phyloP scores from a whole-genome alignment of 176 grass and related monocot genomes.

The Alloteropsis semialata region DNA sequence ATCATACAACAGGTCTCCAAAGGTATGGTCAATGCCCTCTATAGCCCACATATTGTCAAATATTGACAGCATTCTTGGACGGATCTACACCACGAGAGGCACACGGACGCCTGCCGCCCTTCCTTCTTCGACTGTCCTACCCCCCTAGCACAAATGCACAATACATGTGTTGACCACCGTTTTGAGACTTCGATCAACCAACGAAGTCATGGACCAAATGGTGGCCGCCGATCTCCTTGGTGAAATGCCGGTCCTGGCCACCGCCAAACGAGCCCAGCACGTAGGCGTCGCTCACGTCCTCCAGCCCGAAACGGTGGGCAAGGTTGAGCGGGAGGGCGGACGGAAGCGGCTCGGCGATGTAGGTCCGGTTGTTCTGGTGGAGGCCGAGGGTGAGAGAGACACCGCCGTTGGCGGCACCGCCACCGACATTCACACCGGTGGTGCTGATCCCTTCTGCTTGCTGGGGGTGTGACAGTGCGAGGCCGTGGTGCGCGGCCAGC shows the following conservation, averaged over 20 bases:
- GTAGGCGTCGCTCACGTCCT: constrained; percentile 79
- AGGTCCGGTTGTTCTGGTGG: constrained; percentile 72
- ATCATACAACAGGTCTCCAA: constrained; percentile 20
- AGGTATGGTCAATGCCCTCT: constrained; percentile 39
- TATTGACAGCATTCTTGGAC: constrained; percentile 35
- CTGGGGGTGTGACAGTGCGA: constrained; percentile 17
- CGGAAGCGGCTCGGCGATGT: constrained; percentile 68
- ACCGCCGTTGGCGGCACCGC: constrained; percentile 8
- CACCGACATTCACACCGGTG: background rate
- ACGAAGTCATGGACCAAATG: constrained; percentile 94
- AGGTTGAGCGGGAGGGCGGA: constrained; percentile 55
- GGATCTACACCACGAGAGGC: constrained; percentile 36
- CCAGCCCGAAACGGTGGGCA: constrained; percentile 73
- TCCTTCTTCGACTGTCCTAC: constrained; percentile 23
- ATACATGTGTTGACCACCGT: background rate
- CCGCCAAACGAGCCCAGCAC: constrained; percentile 61
- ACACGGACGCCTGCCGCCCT: background rate
- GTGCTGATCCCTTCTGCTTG: constrained; percentile 18
- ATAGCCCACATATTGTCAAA: constrained; percentile 40
- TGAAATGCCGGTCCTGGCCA: constrained; percentile 68
- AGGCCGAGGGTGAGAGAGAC: constrained; percentile 90
- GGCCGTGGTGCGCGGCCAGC: constrained; percentile 16
- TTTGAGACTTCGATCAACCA: constrained; percentile 35
- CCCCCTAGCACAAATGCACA: constrained; percentile 34
- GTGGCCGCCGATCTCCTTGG: constrained; percentile 69